Conservation (phyloP, 768 basidiomycete species). For the Lyophyllum atratum region DNA sequence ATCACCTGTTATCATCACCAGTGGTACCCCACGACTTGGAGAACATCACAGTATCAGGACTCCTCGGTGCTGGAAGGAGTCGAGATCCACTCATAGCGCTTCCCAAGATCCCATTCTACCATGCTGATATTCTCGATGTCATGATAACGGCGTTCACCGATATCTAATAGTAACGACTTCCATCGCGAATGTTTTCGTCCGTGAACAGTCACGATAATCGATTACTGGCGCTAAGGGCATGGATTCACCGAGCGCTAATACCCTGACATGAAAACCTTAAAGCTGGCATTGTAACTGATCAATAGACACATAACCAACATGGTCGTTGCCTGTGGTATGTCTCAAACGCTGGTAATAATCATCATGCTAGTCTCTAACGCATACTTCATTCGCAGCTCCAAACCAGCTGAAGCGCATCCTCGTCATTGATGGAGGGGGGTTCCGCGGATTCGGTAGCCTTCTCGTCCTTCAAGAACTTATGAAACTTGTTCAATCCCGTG, state of each 20-base stretch:
- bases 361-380: neutral
- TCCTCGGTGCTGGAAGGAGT: too few species aligned
- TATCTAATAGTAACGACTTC: neutral
- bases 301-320: too few species aligned
- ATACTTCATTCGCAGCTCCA: neutral
- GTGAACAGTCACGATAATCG: neutral
- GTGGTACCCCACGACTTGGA: too few species aligned
- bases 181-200: neutral
- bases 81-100: neutral
- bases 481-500: slow-evolving; percentile 15
- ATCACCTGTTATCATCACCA: too few species aligned
- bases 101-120: too few species aligned
- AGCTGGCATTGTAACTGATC: too few species aligned
- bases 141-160: neutral
- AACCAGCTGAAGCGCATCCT: slow-evolving; percentile 21
- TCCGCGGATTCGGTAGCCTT: slow-evolving; percentile 26
- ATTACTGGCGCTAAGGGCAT: neutral
- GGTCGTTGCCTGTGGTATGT: neutral
- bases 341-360: too few species aligned
- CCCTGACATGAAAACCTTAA: neutral
- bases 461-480: slow-evolving; percentile 25
- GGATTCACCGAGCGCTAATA: neutral
- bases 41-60: too few species aligned
- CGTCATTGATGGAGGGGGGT: slow-evolving; percentile 28
- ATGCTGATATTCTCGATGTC: too few species aligned